Base-by-base conservation (phyloP, 108 stramenopile species). In the Schizochytrium sp. region DNA sequence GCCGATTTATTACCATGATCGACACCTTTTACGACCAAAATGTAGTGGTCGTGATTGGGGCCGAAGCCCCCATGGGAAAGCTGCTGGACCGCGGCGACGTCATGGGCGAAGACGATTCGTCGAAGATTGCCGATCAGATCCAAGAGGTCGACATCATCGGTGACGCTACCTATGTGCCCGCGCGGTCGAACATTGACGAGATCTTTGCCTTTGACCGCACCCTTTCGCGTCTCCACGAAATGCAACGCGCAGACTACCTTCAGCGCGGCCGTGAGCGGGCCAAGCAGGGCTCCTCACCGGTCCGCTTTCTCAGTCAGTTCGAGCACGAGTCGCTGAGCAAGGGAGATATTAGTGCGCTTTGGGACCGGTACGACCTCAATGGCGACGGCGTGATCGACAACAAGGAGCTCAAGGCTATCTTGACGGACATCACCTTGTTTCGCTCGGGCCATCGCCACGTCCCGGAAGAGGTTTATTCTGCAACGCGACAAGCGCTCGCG, bases 1-100 rank as follows among this genome's bases (percentile, higher is more conserved):
- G 99, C 88, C 95, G 99, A 72, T 98, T 99, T 90, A 98, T 99
- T 89, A 98, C 97, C 23, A 91, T 99, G 76, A 92, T 99, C 60
- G 99, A 99, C 91, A 97, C 97, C 87, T 90, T 99, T 57, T 99
- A 99, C 92, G 99, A 99, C 91, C 93, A 92, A 18, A 53, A 88
- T 29, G 89, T 91, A 12, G 72, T 88, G 90, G 16, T 94, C 59
- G 76, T 94, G 5, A 43, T 90, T n/a, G 18, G 34, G 34, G 72
- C 90, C 72, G 87, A 44, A 72, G 57, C 41, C 4, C 69, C 60
- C 10, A 43, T 83, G 12, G 87, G 57, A 5, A n/a, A 93, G 92
- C 44, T 96, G 94, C 89, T 58, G 89, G 47, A 76, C 69, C 41
- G 55, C 48, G 29, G 87, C 23, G 60, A 48, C 44, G 58, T 87